phyloP scores from a whole-genome alignment of 2,329 filamentous ascomycete species.

The Trichophyton simii region DNA sequence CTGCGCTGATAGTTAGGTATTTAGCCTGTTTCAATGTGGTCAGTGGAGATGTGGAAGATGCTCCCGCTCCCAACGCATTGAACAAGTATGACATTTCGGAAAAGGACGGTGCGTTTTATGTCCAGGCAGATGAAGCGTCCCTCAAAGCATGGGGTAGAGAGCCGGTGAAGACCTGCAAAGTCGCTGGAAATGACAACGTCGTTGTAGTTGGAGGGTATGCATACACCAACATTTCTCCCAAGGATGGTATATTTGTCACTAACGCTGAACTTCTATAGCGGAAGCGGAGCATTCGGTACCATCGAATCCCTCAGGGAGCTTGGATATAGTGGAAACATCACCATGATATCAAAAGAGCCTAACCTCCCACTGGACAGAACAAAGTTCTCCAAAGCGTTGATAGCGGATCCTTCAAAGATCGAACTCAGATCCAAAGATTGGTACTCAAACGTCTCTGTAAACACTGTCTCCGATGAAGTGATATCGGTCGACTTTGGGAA shows the following conservation, averaged over 20 bases:
- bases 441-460: slow-evolving; percentile 53
- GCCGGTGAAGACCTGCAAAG: slow-evolving; percentile 60
- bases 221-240: neutral
- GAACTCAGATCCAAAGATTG: slow-evolving; percentile 64
- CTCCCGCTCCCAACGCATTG: slow-evolving; percentile 77
- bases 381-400: slow-evolving; percentile 86
- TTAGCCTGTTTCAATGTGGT: slow-evolving; percentile 81
- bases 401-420: slow-evolving; percentile 68
- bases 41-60: slow-evolving; percentile 89
- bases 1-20: neutral
- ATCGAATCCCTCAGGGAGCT: slow-evolving; percentile 71
- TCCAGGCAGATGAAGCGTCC: slow-evolving; percentile 63
- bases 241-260: neutral
- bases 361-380: slow-evolving; percentile 84
- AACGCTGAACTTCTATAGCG: slow-evolving; percentile 35
- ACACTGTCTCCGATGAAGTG: slow-evolving; percentile 49
- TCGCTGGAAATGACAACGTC: slow-evolving; percentile 47
- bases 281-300: slow-evolving; percentile 69
- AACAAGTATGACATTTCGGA: slow-evolving; percentile 69
- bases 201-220: slow-evolving; percentile 66
- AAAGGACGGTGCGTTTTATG: slow-evolving; percentile 70
- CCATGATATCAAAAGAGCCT: slow-evolving; percentile 71
- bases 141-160: slow-evolving; percentile 66
- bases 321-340: slow-evolving; percentile 68
- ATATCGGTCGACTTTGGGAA: slow-evolving; percentile 61